Conservation (phyloP, 768 basidiomycete genomes). For the Panaeolus papilionaceus region DNA sequence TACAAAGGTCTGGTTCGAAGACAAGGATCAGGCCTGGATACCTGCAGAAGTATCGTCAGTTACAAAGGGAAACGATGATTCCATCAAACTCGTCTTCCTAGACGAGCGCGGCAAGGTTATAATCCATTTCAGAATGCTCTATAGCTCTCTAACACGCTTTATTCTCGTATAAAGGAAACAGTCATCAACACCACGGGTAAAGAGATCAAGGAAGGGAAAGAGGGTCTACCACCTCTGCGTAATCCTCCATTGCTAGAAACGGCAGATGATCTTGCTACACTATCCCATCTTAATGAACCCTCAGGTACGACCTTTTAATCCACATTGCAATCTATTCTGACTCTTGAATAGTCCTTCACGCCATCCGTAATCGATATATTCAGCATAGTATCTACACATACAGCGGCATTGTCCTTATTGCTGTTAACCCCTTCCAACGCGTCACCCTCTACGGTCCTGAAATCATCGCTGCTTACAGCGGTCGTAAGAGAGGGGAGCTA, state of each 20-base stretch:
- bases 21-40: slow-evolving; percentile 95
- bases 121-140: slow-evolving; percentile 24
- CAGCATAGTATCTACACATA: slow-evolving; percentile 99
- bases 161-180: slow-evolving; percentile 62
- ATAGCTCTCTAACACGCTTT: slow-evolving; percentile 17
- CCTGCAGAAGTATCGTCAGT: slow-evolving; percentile 82
- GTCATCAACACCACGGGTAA: slow-evolving; percentile 79
- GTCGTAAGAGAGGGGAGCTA: slow-evolving; percentile 89
- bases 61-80: slow-evolving; percentile 69
- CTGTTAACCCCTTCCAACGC: slow-evolving; percentile 98
- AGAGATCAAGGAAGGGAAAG: slow-evolving; percentile 80
- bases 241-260: slow-evolving; percentile 97
- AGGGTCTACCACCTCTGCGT: slow-evolving; percentile 87
- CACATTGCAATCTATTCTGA: slow-evolving; percentile 14
- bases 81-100: slow-evolving; percentile 82
- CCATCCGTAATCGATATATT: slow-evolving; percentile 95
- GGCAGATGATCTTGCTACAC: slow-evolving; percentile 96
- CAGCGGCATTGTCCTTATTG: slow-evolving; percentile 98
- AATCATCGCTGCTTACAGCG: slow-evolving; percentile 96
- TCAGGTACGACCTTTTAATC: slow-evolving; percentile 64
- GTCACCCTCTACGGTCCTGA: slow-evolving; percentile 97
- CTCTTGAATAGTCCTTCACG: slow-evolving; percentile 78
- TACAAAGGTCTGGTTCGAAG: slow-evolving; percentile 91
- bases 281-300: slow-evolving; percentile 98
- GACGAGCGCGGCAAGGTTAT: slow-evolving; percentile 92